These are phyloP conservation scores for Silene latifolia DNA, from an alignment of 148 eudicot species.

Conservation along the genomic window DNA sequence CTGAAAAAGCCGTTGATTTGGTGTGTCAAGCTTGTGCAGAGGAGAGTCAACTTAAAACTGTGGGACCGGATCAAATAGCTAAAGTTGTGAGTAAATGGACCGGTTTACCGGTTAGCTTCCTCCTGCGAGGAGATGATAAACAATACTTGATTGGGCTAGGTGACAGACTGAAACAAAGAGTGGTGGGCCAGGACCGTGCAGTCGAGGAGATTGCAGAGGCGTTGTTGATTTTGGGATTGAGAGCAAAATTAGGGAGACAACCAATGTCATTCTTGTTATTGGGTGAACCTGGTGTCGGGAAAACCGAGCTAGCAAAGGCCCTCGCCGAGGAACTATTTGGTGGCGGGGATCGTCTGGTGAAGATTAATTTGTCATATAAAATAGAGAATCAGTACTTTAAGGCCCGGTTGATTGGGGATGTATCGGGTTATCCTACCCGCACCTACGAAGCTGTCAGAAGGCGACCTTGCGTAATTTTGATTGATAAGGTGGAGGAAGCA, in stretches of 20 bases:
- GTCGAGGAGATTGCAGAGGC: conserved; percentile 42
- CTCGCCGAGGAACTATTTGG: conserved; percentile 83
- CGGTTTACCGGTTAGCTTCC: conserved; percentile 77
- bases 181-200: conserved; percentile 44
- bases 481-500: conserved; percentile 88
- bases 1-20: conserved; percentile 83
- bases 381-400: conserved; percentile 79
- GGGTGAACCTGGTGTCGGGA: conserved; percentile 76
- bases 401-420: conserved; percentile 82
- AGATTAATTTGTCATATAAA: conserved; percentile 88
- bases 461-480: conserved; percentile 71
- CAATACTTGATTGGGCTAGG: conserved; percentile 60
- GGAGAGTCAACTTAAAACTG: conserved; percentile 73
- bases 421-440: conserved; percentile 82
- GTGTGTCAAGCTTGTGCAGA: conserved; percentile 89
- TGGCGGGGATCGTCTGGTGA: conserved; percentile 59
- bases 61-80: conserved; percentile 84
- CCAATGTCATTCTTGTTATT: conserved; percentile 43
- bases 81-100: conserved; percentile 88
- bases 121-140: conserved; percentile 73
- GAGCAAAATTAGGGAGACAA: conserved; percentile 48
- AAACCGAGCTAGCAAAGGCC: conserved; percentile 88
- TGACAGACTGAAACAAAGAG: conserved; percentile 43
- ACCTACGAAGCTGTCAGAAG: conserved; percentile 85
- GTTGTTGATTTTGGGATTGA: conserved; percentile 36